Percentiles rank a stretch among this genome's conserved stretches.
These are phyloP conservation scores for Dacryopinax spathularia DNA, from an alignment of 768 basidiomycete genomes.

Conservation along the genomic window DNA sequence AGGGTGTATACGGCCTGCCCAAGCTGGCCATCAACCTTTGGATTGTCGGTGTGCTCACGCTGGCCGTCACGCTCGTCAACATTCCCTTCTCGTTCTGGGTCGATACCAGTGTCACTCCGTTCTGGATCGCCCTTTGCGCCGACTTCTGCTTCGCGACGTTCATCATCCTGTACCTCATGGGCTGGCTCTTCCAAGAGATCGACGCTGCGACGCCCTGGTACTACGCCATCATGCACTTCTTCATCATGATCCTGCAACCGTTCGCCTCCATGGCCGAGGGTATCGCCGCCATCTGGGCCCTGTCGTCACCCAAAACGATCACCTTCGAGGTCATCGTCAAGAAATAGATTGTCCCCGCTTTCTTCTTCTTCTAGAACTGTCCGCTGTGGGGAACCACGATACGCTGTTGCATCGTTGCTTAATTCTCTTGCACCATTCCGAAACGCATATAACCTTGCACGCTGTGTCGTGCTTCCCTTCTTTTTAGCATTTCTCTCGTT, in stretches of 20 bases:
- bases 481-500: neutral
- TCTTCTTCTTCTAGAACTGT: neutral
- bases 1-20: slow-evolving; percentile 22
- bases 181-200: slow-evolving; percentile 19
- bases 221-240: slow-evolving; percentile 17
- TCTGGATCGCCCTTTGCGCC: slow-evolving; percentile 22
- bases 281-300: slow-evolving; percentile 21
- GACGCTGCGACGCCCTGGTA: slow-evolving; percentile 20
- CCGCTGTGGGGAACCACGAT: neutral
- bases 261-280: slow-evolving; percentile 22
- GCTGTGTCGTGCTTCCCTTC: slow-evolving; percentile 2
- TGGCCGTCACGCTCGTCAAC: slow-evolving; percentile 22
- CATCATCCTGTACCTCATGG: slow-evolving; percentile 20
- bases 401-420: neutral
- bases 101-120: slow-evolving; percentile 19
- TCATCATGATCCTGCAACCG: slow-evolving; percentile 19
- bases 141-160: slow-evolving; percentile 22
- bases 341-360: neutral
- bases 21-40: slow-evolving; percentile 22
- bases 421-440: neutral
- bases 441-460: neutral
- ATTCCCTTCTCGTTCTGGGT: slow-evolving; percentile 18
- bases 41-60: slow-evolving; percentile 19
- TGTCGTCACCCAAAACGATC: slow-evolving; percentile 16
- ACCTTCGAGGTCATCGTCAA: slow-evolving; percentile 10